These are phyloP conservation scores for Colletotrichum sp. DNA, from an alignment of 2,329 filamentous ascomycete species.

Conservation along the genomic window DNA sequence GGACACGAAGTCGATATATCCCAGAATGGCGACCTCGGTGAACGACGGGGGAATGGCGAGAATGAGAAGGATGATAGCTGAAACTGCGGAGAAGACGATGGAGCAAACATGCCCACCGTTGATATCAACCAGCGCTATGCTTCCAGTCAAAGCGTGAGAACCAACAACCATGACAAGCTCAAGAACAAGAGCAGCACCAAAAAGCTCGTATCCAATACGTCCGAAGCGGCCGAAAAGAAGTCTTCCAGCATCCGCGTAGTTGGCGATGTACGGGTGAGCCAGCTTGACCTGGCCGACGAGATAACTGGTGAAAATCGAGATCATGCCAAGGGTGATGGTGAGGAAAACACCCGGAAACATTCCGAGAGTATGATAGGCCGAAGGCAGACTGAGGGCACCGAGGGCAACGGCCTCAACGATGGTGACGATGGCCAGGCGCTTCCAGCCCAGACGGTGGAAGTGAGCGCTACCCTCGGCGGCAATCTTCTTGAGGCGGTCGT, in stretches of 20 bases:
- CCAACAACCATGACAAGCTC: constrained; percentile 74
- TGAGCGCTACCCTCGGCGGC: constrained; percentile 48
- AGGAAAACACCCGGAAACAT: constrained; percentile 55
- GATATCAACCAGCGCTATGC: constrained; percentile 70
- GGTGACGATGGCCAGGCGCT: constrained; percentile 58
- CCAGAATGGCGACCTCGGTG: constrained; percentile 54
- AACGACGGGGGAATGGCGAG: constrained; percentile 54
- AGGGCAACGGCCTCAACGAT: constrained; percentile 64
- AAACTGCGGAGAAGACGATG: constrained; percentile 49
- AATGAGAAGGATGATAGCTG: constrained; percentile 49
- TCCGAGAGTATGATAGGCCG: constrained; percentile 57
- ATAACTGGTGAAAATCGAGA: constrained; percentile 54
- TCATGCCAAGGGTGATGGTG: constrained; percentile 45
- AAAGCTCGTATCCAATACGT: constrained; percentile 62
- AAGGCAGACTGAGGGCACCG: constrained; percentile 55
- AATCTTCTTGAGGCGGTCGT: constrained; percentile 52
- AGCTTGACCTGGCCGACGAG: constrained; percentile 55
- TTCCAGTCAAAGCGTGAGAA: constrained; percentile 74
- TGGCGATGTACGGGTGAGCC: constrained; percentile 60
- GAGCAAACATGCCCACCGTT: constrained; percentile 58
- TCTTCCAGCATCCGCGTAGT: constrained; percentile 72
- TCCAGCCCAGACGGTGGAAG: constrained; percentile 62
- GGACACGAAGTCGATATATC: constrained; percentile 63
- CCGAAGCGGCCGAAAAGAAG: constrained; percentile 57
- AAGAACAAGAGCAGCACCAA: constrained; percentile 65